Base-by-base conservation (phyloP, 1,139 yeast species). In the Zygosaccharomyces pseudobailii region DNA sequence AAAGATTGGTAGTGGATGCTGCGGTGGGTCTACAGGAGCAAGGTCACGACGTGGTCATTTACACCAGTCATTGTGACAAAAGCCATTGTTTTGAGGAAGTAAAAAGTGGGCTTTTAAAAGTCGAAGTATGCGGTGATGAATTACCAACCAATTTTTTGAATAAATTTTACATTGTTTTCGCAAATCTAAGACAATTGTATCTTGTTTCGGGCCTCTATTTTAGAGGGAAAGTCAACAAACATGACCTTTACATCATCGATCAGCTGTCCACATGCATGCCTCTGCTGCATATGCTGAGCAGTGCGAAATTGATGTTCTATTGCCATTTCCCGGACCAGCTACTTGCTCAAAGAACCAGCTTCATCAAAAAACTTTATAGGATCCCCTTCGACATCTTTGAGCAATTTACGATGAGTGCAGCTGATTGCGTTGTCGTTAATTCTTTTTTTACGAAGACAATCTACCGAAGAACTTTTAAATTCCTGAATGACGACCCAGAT, bases 251-350 rank as follows among this genome's bases (percentile, higher is more conserved):
- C 55, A 76, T 92, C 25, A 82, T 92, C 34, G 99, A 92, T 68
- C 97, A 92, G 66, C 74, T 92, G 47, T 82, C 96, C 2, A 82
- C 88, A 53, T 83, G 95, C 55, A 72, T 92, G 3, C 98, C 98
- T 3, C 58, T 90, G 23, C 57, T 92, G 31, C 79, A 81, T 46
- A 48, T 75, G 23, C 75, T 80, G 60, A 67, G 46, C 42, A 46
- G 45, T 40, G 72, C 65, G 50, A 72, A 45, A 46, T 74, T 87
- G 4, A 67, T 92, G 44, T 92, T 92, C 63, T 92, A 92, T 66
- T 90, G 98, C 59, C 99, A 92, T 69, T 92, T 92, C 67, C 98
- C 99, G 0, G 99, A 92, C 66, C 87, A 87, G 62, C 71, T 85
- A 41, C 69, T 92, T 43, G 82, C 96, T 0, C 72, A 73, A 23